phyloP scores from a whole-genome alignment of 169 alveolate species.

The Plasmodium gonderi region DNA sequence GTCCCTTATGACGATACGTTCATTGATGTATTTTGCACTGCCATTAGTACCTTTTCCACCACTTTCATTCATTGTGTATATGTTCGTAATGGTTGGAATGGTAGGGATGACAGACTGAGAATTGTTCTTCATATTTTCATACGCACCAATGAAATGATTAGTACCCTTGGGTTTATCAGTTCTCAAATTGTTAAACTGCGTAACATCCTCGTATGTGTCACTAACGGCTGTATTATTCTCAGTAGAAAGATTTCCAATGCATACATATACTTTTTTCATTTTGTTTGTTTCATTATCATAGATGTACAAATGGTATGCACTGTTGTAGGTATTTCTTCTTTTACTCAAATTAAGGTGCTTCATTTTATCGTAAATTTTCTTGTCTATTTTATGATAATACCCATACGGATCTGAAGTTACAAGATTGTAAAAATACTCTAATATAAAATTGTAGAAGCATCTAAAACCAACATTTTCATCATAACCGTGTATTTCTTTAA shows the following conservation, averaged over 20 bases:
- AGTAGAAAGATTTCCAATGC: slow-evolving; percentile 4
- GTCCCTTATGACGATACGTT: background rate
- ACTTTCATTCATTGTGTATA: background rate
- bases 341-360: slow-evolving; percentile 19
- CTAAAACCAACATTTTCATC: slow-evolving; percentile 71
- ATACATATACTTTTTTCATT: slow-evolving; percentile 37
- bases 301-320: slow-evolving; percentile 10
- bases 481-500: slow-evolving; percentile 80
- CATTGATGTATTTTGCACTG: background rate
- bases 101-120: background rate
- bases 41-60: background rate
- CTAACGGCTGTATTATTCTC: background rate
- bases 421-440: slow-evolving; percentile 33
- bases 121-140: background rate
- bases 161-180: background rate
- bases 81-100: background rate
- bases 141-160: background rate
- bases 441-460: slow-evolving; percentile 60
- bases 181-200: background rate
- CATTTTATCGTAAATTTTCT: slow-evolving; percentile 18
- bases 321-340: slow-evolving; percentile 2
- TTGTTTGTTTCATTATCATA: slow-evolving; percentile 30
- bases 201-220: background rate
- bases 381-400: slow-evolving; percentile 32
- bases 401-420: slow-evolving; percentile 30